Evolutionary conservation across 129 eudicot species (phyloP).

Genomic region (Apium graveolens): DNA sequence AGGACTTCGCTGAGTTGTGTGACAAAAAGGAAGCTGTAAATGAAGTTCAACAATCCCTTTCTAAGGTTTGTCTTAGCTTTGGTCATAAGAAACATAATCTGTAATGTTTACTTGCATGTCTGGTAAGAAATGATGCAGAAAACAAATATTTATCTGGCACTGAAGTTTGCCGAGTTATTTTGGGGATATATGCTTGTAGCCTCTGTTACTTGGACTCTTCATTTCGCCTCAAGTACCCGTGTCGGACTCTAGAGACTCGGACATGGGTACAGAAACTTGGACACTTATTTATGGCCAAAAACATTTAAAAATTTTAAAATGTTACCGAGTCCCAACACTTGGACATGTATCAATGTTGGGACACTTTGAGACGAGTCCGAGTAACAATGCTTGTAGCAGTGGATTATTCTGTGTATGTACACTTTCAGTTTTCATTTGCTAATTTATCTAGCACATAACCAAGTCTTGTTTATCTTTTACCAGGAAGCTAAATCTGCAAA

Average conservation of each 20-base stretch:
- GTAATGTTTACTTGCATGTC: not conserved
- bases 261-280: no score
- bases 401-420: not conserved
- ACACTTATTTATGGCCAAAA: no score
- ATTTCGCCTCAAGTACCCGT: no score
- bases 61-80: slow-evolving; percentile 47
- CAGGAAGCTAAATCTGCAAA: slow-evolving; percentile 76
- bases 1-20: slow-evolving; percentile 60
- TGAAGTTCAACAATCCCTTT: slow-evolving; percentile 76
- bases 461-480: not conserved
- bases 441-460: not conserved
- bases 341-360: no score
- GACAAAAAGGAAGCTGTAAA: slow-evolving; percentile 47
- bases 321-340: no score
- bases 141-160: not conserved
- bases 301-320: no score
- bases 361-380: no score
- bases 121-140: not conserved
- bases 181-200: not conserved
- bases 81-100: not conserved
- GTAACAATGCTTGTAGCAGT: not conserved
- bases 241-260: no score
- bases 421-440: no score
- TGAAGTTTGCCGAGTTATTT: not conserved
- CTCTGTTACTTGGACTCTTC: no score